phyloP scores from a whole-genome alignment of 331 rosid genomes.

The Arachis monticola region DNA sequence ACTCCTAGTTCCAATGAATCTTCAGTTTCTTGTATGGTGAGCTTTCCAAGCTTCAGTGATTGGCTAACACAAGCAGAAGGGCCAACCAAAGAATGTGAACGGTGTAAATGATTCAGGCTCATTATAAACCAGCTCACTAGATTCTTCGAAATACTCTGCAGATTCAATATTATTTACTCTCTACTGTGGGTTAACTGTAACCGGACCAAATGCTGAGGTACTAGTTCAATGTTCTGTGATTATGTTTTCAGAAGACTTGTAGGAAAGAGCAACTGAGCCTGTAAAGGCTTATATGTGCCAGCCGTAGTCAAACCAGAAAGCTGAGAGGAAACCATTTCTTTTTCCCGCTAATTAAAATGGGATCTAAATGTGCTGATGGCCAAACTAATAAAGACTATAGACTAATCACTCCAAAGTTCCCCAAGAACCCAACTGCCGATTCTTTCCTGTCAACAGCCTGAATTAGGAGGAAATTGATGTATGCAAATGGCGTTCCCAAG shows the following conservation, averaged over 20 bases:
- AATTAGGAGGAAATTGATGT: constrained; percentile 70
- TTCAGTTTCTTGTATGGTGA: constrained; percentile 64
- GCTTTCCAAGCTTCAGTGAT: constrained; percentile 76
- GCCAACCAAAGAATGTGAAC: constrained; percentile 93
- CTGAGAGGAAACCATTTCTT: constrained; percentile 85
- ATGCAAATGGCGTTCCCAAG: constrained; percentile 85
- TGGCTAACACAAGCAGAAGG: constrained; percentile 81
- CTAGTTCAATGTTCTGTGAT: constrained; percentile 76
- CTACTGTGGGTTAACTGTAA: constrained; percentile 55
- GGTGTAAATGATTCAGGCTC: constrained; percentile 73
- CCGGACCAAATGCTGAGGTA: constrained; percentile 92
- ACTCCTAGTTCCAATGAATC: constrained; percentile 61
- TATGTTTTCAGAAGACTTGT: constrained; percentile 45
- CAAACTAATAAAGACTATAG: constrained; percentile 43
- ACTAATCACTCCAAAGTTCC: constrained; percentile 44
- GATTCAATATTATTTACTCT: constrained; percentile 55
- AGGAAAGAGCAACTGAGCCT: constrained; percentile 55
- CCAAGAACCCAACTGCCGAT: constrained; percentile 54
- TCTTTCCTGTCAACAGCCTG: constrained; percentile 83
- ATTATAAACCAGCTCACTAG: constrained; percentile 60
- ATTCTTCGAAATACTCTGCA: constrained; percentile 49
- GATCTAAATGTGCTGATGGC: constrained; percentile 47
- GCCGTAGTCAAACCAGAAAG: constrained; percentile 57
- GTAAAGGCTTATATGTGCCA: constrained; percentile 46
- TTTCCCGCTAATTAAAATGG: constrained; percentile 34